A percentile compares a stretch with the other conserved stretches of the same genome.
Conservation (phyloP, 2,329 filamentous ascomycete species). For the Leptosphaerulina australis region DNA sequence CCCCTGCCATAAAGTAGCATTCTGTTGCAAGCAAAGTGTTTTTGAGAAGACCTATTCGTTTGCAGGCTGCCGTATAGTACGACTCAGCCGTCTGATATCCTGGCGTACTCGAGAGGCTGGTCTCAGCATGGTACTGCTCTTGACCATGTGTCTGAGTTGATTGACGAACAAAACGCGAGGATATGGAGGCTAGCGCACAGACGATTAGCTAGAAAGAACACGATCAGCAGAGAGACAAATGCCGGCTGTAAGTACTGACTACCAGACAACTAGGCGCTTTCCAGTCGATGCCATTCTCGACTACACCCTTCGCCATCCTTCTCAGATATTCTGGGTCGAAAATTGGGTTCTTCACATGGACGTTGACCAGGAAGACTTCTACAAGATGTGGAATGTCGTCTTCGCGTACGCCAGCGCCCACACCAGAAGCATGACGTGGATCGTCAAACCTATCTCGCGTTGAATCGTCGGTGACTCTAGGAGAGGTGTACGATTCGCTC, state of each 20-base stretch:
- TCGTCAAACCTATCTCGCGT: conserved; percentile 7
- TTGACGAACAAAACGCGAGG: conserved; percentile 35
- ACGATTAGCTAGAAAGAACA: conserved; percentile 33
- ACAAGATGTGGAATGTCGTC: conserved; percentile 37
- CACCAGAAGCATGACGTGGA: not conserved
- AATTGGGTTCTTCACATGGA: conserved; percentile 46
- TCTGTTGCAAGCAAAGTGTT: conserved; percentile 38
- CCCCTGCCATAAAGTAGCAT: conserved; percentile 42
- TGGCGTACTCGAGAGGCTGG: conserved; percentile 20
- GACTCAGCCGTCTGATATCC: conserved; percentile 28
- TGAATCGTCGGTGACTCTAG: conserved; percentile 6
- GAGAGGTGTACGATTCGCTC: conserved; percentile 4
- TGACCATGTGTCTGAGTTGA: conserved; percentile 1
- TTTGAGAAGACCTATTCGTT: conserved; percentile 39
- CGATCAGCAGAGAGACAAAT: not conserved
- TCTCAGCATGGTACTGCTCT: not conserved
- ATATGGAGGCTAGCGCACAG: conserved; percentile 41
- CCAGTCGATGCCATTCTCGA: conserved; percentile 37
- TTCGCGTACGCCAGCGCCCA: conserved; percentile 28
- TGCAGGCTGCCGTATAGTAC: conserved; percentile 43
- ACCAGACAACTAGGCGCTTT: conserved; percentile 39
- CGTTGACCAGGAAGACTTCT: conserved; percentile 38
- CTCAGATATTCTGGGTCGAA: conserved; percentile 35
- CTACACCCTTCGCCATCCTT: conserved; percentile 27
- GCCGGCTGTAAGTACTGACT: conserved; percentile 20